These are phyloP conservation scores for Phyllosticta citribraziliensis DNA, from an alignment of 2,329 filamentous ascomycete species.

Conservation along the genomic window DNA sequence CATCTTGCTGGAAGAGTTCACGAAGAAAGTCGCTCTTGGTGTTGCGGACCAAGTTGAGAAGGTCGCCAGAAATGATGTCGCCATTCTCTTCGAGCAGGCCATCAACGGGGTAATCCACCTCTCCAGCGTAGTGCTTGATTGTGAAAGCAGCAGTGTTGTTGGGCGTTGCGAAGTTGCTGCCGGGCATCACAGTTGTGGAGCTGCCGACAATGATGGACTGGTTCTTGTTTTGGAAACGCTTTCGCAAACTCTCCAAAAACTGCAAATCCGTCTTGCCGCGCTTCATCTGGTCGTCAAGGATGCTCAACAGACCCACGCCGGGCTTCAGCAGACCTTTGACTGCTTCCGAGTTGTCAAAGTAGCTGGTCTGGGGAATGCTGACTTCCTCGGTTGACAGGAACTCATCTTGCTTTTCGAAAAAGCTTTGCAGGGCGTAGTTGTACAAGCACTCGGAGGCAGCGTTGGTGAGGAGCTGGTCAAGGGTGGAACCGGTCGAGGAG, in stretches of 20 bases:
- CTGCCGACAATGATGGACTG: constrained; percentile 73
- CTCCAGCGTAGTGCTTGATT: constrained; percentile 89
- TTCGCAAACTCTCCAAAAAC: constrained; percentile 79
- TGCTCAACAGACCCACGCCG: constrained; percentile 85
- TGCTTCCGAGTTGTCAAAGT: constrained; percentile 95
- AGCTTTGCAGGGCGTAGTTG: constrained; percentile 86
- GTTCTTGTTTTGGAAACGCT: constrained; percentile 92
- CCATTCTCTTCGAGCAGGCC: constrained; percentile 91
- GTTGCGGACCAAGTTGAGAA: constrained; percentile 85
- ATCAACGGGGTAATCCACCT: constrained; percentile 85
- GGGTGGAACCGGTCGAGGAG: constrained; percentile 67
- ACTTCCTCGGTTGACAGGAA: constrained; percentile 92
- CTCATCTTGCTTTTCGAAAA: constrained; percentile 91
- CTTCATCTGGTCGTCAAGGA: constrained; percentile 89
- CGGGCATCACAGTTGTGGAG: constrained; percentile 65
- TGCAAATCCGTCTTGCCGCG: constrained; percentile 83
- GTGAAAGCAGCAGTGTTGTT: constrained; percentile 76
- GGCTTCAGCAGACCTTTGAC: constrained; percentile 85
- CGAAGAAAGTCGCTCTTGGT: constrained; percentile 83
- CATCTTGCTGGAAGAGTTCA: constrained; percentile 92
- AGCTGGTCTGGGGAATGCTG: constrained; percentile 79
- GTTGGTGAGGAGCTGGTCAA: constrained; percentile 93
- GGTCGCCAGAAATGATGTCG: constrained; percentile 87
- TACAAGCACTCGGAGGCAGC: constrained; percentile 87
- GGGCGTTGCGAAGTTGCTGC: constrained; percentile 81